Evolutionary conservation across 176 grass and related monocot genomes (phyloP), one percentile per base, ranked within the genome.

Genomic region (Pharus latifolius): DNA sequence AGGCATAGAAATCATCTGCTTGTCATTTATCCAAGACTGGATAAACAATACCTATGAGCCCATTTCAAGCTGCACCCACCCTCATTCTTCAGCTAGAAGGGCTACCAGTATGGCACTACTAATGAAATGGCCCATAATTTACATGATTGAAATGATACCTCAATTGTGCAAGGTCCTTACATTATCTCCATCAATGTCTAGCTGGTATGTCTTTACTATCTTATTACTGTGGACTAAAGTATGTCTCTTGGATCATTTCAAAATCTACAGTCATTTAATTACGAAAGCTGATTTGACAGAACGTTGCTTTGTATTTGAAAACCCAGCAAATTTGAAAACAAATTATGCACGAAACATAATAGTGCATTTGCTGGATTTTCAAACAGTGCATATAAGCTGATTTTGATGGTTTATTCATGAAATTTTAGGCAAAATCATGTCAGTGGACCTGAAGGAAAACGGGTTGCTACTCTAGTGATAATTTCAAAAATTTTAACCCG

Each of bases 171-270:
- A 49, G 27, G 37, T 69, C 56, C 49, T 80, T 74, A n/a, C 17
- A 55, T 79, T 30, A 57, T 85, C 15, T 49, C 10, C 52, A 43
- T 80, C 32, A 80, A 57, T 17, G 56, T 55, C 52, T 55, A 85
- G 28, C 31, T 69, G 37, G 56, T 41, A 54, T 47, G 54, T 11
- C 56, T 61, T 62, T 59, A 17, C 35, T 55, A 56, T 35, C 0
- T 3, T 78, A n/a, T 60, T 18, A n/a, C 53, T 67, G 25, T 52
- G 13, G 27, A 25, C 67, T 52, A 48, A 42, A 63, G 47, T 56
- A 5, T 62, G 47, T 78, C 49, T 32, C 29, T 44, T 37, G 2
- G 1, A 10, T 26, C 70, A 75, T 60, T 69, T 55, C 38, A 85
- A 75, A 79, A 49, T 24, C 5, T 63, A 43, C 49, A 18, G 24